Evolutionary conservation across 1,284 basidiomycete species (phyloP).

Genomic region (Athelia psychrophila): DNA sequence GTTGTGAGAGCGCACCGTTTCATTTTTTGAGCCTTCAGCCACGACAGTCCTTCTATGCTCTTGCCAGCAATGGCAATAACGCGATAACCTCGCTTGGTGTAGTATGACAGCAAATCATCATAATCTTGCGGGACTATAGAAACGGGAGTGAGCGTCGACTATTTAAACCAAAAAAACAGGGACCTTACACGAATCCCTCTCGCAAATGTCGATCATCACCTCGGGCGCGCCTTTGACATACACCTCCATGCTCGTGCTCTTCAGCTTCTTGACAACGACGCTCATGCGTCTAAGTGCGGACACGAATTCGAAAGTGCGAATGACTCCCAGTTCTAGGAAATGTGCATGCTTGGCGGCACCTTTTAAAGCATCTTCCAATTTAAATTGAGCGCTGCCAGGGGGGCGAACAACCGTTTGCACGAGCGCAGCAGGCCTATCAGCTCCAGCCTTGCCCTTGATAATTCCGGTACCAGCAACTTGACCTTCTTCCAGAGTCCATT

Average conservation of each 20-base stretch:
- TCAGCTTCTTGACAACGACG: constrained; percentile 94
- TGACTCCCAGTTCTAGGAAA: constrained; percentile 95
- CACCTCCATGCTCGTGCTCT: constrained; percentile 93
- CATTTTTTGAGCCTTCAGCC: constrained; percentile 97
- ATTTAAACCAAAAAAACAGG: constrained; percentile 6
- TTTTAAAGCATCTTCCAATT: constrained; percentile 90
- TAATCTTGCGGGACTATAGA: constrained; percentile 90
- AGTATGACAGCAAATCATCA: constrained; percentile 95
- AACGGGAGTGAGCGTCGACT: constrained; percentile 6
- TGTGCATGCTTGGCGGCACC: constrained; percentile 84
- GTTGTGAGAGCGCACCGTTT: constrained; percentile 59
- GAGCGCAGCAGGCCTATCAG: constrained; percentile 81
- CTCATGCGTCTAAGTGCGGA: constrained; percentile 95
- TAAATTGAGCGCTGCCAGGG: constrained; percentile 87
- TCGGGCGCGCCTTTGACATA: constrained; percentile 99
- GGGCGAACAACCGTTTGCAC: constrained; percentile 98
- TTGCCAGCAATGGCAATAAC: constrained; percentile 99
- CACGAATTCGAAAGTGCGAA: constrained; percentile 96
- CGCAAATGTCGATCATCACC: constrained; percentile 95
- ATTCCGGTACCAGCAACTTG: constrained; percentile 64
- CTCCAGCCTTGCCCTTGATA: constrained; percentile 62
- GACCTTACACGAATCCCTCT: constrained; percentile 78
- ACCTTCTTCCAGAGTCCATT: constrained; percentile 96
- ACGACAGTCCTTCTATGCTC: constrained; percentile 89
- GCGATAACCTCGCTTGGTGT: constrained; percentile 95